phyloP scores from a whole-genome alignment of 2,329 filamentous ascomycete species.

The Colletotrichum cuscutae region DNA sequence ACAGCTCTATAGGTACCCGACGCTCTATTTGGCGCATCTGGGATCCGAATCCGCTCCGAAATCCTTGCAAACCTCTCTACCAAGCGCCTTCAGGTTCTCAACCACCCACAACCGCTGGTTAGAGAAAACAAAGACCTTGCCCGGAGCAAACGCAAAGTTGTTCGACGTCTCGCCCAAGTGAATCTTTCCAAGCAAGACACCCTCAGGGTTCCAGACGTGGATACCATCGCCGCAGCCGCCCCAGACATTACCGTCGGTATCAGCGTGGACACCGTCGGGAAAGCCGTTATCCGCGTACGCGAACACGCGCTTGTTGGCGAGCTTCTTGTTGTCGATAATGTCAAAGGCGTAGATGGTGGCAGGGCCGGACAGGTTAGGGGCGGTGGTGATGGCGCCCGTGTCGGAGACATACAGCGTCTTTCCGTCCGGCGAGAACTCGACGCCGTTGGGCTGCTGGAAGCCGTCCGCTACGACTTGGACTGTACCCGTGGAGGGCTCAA shows the following conservation, averaged over 20 bases:
- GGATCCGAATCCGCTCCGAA: constrained; percentile 34
- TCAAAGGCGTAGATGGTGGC: constrained; percentile 33
- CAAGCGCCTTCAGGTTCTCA: constrained; percentile 33
- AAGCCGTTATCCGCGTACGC: constrained; percentile 58
- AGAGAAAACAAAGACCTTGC: constrained; percentile 58
- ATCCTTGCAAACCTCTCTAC: constrained; percentile 38
- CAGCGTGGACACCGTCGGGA: constrained; percentile 59
- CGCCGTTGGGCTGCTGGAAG: constrained; percentile 58
- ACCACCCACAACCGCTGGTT: constrained; percentile 53
- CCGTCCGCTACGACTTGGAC: constrained; percentile 58
- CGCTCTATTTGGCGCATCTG: constrained; percentile 2
- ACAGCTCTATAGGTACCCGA: neutral
- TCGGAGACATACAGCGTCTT: constrained; percentile 58
- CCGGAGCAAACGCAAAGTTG: constrained; percentile 59
- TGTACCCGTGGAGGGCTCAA: constrained; percentile 49
- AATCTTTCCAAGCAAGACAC: constrained; percentile 57
- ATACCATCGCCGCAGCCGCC: constrained; percentile 60
- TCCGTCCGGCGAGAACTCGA: constrained; percentile 57
- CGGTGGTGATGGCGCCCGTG: constrained; percentile 40
- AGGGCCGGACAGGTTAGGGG: constrained; percentile 12
- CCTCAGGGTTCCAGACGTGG: constrained; percentile 57
- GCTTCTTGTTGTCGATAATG: constrained; percentile 20
- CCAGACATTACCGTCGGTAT: constrained; percentile 59
- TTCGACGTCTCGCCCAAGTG: constrained; percentile 52
- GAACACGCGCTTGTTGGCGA: constrained; percentile 58